These are phyloP conservation scores for Fraxinus sp. DNA, from an alignment of 305 asterid genomes.

Conservation along the genomic window DNA sequence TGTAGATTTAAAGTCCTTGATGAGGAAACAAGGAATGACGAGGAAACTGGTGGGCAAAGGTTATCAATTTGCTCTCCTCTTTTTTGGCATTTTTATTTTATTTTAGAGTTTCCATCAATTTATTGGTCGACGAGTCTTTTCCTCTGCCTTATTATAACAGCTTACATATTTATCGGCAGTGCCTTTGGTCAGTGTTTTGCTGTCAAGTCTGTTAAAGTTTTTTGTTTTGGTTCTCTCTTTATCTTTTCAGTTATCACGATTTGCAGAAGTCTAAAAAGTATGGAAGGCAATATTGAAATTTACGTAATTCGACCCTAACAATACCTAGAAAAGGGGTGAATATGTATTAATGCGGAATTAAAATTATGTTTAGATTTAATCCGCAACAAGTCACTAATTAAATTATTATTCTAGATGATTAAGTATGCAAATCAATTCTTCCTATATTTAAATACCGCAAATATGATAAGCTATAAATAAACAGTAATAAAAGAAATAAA, in stretches of 20 bases:
- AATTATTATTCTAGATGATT: no score
- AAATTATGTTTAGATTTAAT: no score
- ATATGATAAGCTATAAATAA: no score
- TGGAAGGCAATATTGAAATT: not conserved
- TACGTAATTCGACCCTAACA: no score
- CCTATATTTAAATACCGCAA: no score
- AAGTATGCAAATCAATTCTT: no score
- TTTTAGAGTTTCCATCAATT: not conserved
- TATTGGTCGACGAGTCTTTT: not conserved
- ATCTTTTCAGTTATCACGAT: not conserved
- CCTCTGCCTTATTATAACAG: not conserved
- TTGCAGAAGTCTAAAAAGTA: not conserved
- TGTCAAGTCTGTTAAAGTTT: not conserved
- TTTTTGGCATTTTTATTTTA: not conserved
- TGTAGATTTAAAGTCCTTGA: conserved; percentile 89
- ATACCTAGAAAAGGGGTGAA: no score
- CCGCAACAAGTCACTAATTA: no score
- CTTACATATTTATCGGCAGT: not conserved
- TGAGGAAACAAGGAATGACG: conserved; percentile 96
- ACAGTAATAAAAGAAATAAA: no score
- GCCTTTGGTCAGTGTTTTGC: not conserved
- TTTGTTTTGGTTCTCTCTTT: not conserved
- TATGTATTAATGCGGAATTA: no score
- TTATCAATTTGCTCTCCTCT: conserved; percentile 24
- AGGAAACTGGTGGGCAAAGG: conserved; percentile 92